phyloP scores from a whole-genome alignment of 495 filamentous ascomycete genomes.

The Penicillium egyptiacum region DNA sequence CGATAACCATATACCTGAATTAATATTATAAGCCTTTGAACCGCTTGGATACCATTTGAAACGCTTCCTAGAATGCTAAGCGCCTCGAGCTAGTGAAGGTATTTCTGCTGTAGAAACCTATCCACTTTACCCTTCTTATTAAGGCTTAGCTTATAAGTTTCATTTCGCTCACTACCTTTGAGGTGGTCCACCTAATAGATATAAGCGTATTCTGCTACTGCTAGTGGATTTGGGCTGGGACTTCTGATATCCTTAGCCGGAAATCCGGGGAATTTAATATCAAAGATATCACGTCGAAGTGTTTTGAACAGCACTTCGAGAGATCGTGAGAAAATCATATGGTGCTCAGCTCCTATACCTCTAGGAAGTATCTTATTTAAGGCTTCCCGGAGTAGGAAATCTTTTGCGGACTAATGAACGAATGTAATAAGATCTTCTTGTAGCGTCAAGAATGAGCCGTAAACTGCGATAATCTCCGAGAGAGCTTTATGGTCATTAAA shows the following conservation, averaged over 20 bases:
- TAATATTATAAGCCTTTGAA: conserved; percentile 15
- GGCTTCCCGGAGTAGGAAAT: conserved; percentile 28
- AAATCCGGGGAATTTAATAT: conserved; percentile 13
- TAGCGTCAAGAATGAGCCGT: conserved; percentile 25
- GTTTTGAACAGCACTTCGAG: conserved; percentile 21
- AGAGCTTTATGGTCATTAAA: neutral
- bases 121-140: neutral
- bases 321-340: conserved; percentile 32
- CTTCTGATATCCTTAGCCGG: conserved; percentile 4
- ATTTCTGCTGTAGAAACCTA: conserved; percentile 27
- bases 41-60: conserved; percentile 21
- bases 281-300: conserved; percentile 25
- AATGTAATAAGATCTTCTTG: conserved; percentile 31
- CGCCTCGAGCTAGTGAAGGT: conserved; percentile 41
- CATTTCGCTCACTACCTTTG: conserved; percentile 7
- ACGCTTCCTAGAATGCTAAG: conserved; percentile 31
- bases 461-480: conserved; percentile 14
- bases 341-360: conserved; percentile 22
- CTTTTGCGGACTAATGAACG: conserved; percentile 48
- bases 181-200: conserved; percentile 43
- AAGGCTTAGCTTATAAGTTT: too few relatives aligned
- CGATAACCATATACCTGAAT: conserved; percentile 14
- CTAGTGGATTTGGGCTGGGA: conserved; percentile 19
- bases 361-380: conserved; percentile 17
- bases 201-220: conserved; percentile 31